Evolutionary conservation across 2,329 filamentous ascomycete species (phyloP), one percentile per base, ranked within the genome.

Genomic region (Botrytis paeoniae): DNA sequence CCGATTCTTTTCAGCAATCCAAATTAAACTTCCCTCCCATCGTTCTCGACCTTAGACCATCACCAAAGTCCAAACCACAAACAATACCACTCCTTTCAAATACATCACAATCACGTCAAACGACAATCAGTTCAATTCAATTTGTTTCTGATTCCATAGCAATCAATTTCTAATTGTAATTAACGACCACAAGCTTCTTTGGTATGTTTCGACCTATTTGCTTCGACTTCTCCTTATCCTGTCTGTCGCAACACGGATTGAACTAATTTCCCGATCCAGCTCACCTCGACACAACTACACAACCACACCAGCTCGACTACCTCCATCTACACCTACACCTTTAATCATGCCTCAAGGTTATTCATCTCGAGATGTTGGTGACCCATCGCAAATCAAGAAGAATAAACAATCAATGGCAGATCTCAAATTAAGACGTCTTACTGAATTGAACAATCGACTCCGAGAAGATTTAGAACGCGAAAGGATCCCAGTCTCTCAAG

Each of bases 361-460:
- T 84, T 90, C 89, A 73, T 90, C 89, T 66, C 87, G 89, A 79
- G 89, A 91, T 81, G 88, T 89, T 75, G 88, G 88, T 83, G 89
- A 91, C 81, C 88, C 89, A 82, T 88, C 88, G 80, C 89, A 91
- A 82, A 89, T 90, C 79, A 90, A 89, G 88, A 97, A 95, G 86
- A 98, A 97, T 87, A 98, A 98, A 88, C 96, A 98, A 86, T 97
- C 94, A 82, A 98, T 99, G 93, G 95, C 95, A 79, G 96, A 99
- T 83, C 89, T 99, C 77, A 99, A 99, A 88, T 90, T 98, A 80
- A 92, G 96, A 81, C 92, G 96, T 77, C 88, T 99, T 84, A 98
- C 95, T 75, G 96, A 99, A 86, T 89, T 99, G 80, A 99, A 98
- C 88, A 94, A 94, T 84, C 92, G 96, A 79, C 86, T 99, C 83